phyloP scores from a whole-genome alignment of 2,329 filamentous ascomycete genomes.

The Botrytis sinoallii region DNA sequence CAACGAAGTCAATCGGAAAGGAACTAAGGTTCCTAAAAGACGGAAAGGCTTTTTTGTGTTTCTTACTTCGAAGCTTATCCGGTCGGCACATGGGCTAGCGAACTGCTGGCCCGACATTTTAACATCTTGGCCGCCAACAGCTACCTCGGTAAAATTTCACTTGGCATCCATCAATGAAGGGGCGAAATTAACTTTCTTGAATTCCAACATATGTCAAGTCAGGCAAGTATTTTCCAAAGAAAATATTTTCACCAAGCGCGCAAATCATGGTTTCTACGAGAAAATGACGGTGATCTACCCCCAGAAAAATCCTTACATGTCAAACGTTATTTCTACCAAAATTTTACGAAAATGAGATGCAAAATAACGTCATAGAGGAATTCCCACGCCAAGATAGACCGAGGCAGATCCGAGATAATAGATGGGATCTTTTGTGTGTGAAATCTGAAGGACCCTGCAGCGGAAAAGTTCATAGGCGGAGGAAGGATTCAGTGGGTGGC shows the following conservation, averaged over 20 bases:
- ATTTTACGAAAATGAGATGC: slow-evolving; percentile 1
- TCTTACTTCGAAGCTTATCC: not conserved
- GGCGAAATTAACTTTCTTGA: not conserved
- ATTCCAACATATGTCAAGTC: slow-evolving; percentile 4
- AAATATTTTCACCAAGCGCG: not conserved
- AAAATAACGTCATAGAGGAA: slow-evolving; percentile 12
- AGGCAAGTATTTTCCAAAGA: not conserved
- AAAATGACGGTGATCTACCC: slow-evolving; percentile 4
- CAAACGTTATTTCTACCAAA: not conserved
- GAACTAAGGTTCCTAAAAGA: not conserved
- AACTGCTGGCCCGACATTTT: not conserved
- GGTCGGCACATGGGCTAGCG: not conserved
- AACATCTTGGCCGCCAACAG: not conserved
- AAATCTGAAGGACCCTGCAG: slow-evolving; percentile 16
- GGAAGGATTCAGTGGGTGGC: slow-evolving; percentile 8
- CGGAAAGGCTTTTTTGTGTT: not conserved
- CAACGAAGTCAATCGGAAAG: not conserved
- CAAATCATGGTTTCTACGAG: slow-evolving; percentile 1
- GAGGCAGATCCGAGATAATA: slow-evolving; percentile 16
- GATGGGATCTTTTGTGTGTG: slow-evolving; percentile 8
- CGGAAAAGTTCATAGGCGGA: slow-evolving; percentile 18
- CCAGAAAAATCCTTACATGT: slow-evolving; percentile 5
- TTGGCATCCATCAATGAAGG: not conserved
- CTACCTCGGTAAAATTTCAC: not conserved
- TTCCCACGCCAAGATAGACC: slow-evolving; percentile 12